phyloP scores from a whole-genome alignment of 768 basidiomycete species.

The Pulveroboletus sp. region DNA sequence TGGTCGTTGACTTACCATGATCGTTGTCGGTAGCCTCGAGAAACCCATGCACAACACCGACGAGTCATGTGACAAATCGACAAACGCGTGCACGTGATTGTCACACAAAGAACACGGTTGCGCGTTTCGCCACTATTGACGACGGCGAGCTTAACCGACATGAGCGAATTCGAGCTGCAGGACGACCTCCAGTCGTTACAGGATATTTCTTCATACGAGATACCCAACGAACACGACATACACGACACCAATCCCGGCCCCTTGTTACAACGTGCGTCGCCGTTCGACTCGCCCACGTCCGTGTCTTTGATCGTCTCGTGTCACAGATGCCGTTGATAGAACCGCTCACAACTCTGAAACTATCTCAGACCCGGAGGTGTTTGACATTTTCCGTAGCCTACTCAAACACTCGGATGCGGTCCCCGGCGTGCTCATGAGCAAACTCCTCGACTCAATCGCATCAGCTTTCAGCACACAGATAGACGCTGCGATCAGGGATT shows the following conservation, averaged over 20 bases:
- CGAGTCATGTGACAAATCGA: constrained; percentile 6
- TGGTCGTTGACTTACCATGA: constrained; percentile 20
- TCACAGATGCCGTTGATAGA: constrained; percentile 70
- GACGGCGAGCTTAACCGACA: constrained; percentile 15
- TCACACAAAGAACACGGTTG: constrained; percentile 1
- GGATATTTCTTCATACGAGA: constrained; percentile 57
- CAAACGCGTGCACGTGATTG: constrained; percentile 25
- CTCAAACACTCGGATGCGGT: constrained; percentile 70
- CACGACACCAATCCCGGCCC: constrained; percentile 47
- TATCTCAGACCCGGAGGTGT: constrained; percentile 61
- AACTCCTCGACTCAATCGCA: constrained; percentile 80
- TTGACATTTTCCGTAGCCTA: constrained; percentile 78
- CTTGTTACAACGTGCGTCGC: constrained; percentile 53
- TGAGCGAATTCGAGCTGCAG: constrained; percentile 66
- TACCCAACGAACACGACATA: constrained; percentile 65
- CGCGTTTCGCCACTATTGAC: constrained; percentile 9
- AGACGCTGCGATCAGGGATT: constrained; percentile 64
- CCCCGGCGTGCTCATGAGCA: constrained; percentile 65
- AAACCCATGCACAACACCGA: neutral
- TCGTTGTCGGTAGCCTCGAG: constrained; percentile 1
- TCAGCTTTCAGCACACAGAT: constrained; percentile 72
- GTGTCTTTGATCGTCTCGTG: constrained; percentile 8
- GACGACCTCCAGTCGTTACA: constrained; percentile 68
- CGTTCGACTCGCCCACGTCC: neutral
- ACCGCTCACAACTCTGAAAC: constrained; percentile 73